A percentile compares a stretch with the other conserved stretches of the same genome.
These are phyloP conservation scores for Coemansia sp. DNA, from an alignment of 192 early-diverging fungal genomes.

Conservation along the genomic window DNA sequence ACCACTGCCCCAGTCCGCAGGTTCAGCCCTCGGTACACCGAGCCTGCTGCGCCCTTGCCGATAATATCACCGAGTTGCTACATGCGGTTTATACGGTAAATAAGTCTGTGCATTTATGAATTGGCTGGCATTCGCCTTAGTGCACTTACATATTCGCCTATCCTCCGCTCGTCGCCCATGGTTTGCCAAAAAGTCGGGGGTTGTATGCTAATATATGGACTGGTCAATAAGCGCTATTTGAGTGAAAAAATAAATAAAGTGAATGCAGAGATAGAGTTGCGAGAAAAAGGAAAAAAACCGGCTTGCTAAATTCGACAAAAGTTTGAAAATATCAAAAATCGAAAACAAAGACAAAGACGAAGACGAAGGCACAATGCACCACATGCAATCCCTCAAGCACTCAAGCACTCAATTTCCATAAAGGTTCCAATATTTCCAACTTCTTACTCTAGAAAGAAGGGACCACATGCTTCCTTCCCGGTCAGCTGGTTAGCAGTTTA, in stretches of 20 bases:
- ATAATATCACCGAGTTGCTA: constrained; percentile 70
- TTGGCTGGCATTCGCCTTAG: neutral
- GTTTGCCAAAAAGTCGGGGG: neutral
- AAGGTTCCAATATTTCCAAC: too few relatives aligned
- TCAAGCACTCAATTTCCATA: neutral
- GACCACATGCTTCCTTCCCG: too few relatives aligned
- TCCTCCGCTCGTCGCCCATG: constrained; percentile 45
- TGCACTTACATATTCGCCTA: constrained; percentile 52
- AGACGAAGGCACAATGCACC: neutral
- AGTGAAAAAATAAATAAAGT: neutral
- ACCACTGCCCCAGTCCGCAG: constrained; percentile 65
- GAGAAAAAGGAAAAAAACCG: neutral
- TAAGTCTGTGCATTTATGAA: neutral
- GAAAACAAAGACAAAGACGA: neutral
- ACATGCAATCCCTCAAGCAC: neutral
- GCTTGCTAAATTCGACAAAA: constrained; percentile 1
- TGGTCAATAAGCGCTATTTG: neutral
- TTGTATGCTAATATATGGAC: neutral
- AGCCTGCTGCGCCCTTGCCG: constrained; percentile 71
- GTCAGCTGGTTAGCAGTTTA: too few relatives aligned
- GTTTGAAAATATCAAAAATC: neutral
- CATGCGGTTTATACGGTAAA: neutral
- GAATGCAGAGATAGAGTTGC: neutral
- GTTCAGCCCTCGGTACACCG: constrained; percentile 67
- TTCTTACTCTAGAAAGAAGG: too few relatives aligned